Conservation (phyloP, 345 rosid species). For the Pistacia integerrima region DNA sequence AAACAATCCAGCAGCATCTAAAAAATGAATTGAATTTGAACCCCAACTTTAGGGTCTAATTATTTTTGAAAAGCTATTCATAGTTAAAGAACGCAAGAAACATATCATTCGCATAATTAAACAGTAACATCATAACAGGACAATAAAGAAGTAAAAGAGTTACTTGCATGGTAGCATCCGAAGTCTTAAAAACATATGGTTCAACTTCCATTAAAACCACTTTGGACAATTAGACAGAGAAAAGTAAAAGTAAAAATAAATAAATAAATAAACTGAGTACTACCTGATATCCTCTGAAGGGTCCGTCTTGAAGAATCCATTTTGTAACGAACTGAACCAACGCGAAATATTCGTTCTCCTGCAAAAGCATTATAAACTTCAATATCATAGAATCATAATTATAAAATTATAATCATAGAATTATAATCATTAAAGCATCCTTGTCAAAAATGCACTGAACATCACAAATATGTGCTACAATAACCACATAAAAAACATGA, state of each 20-base stretch:
- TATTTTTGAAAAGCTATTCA: not conserved
- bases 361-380: slow-evolving; percentile 18
- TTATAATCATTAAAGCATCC: slow-evolving; percentile 19
- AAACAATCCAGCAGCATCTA: not conserved
- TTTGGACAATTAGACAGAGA: not conserved
- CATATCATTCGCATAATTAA: not conserved
- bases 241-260: not conserved
- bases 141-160: not conserved
- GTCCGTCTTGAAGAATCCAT: slow-evolving; percentile 94
- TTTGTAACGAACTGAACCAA: slow-evolving; percentile 81
- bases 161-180: not conserved
- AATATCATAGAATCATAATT: not conserved
- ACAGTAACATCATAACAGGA: not conserved
- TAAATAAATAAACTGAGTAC: slow-evolving; percentile 18
- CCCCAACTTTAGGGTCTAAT: not conserved
- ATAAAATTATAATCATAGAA: slow-evolving; percentile 10
- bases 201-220: not conserved
- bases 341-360: slow-evolving; percentile 82
- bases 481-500: not conserved
- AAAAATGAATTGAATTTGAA: not conserved
- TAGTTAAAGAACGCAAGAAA: not conserved
- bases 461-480: not conserved
- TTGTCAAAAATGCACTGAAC: not conserved
- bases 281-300: slow-evolving; percentile 85
- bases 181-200: not conserved